These are phyloP conservation scores for Clarkia xantiana DNA, from an alignment of 345 rosid species.

Conservation along the genomic window DNA sequence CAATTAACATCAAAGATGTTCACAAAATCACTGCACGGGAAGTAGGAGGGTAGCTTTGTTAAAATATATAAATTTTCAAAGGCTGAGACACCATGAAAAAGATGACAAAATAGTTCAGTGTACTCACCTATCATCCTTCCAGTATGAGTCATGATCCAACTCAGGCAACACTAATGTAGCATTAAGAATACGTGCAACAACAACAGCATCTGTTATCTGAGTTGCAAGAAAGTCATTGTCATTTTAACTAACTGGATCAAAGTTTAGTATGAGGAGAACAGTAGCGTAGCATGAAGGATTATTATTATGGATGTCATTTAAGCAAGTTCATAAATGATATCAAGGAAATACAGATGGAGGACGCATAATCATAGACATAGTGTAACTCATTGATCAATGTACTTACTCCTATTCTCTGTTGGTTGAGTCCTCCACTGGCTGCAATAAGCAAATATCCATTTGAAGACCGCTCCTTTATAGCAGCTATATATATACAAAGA, in stretches of 20 bases:
- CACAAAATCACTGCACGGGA: slow-evolving; percentile 66
- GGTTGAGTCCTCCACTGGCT: slow-evolving; percentile 96
- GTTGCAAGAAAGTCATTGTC: neutral
- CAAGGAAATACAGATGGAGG: neutral
- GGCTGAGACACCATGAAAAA: neutral
- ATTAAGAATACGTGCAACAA: slow-evolving; percentile 85
- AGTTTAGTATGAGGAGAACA: neutral
- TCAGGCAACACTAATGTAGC: slow-evolving; percentile 89
- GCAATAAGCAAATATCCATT: slow-evolving; percentile 95
- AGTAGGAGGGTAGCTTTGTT: neutral
- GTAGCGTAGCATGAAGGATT: neutral
- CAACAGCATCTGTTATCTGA: slow-evolving; percentile 97
- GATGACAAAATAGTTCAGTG: slow-evolving; percentile 4
- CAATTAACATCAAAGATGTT: slow-evolving; percentile 80
- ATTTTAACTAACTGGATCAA: neutral
- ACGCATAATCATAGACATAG: too few species aligned
- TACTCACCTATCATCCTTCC: slow-evolving; percentile 85
- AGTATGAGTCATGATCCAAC: slow-evolving; percentile 87
- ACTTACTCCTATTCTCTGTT: slow-evolving; percentile 99
- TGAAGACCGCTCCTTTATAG: slow-evolving; percentile 40
- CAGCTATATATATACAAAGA: slow-evolving; percentile 38
- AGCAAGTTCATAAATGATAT: neutral
- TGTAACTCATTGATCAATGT: neutral
- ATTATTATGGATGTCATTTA: neutral
- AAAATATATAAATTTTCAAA: neutral